Percentiles rank a stretch among this genome's conserved stretches.
These are phyloP conservation scores for Paxillus ammoniavirescens DNA, from an alignment of 768 basidiomycete species.

Conservation along the genomic window DNA sequence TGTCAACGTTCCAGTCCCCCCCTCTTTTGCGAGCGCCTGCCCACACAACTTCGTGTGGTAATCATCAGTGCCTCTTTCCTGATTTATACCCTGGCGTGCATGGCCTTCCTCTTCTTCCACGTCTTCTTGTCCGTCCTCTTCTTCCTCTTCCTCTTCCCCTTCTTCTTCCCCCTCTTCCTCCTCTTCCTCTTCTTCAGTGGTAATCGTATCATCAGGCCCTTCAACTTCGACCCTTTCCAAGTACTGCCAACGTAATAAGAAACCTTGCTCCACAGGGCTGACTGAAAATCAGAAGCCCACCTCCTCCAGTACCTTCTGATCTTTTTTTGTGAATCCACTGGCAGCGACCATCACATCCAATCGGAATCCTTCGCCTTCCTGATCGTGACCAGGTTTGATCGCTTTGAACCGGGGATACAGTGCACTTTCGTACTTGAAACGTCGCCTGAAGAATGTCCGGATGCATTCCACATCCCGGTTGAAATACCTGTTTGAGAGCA, in stretches of 20 bases:
- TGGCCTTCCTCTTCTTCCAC: slow-evolving; percentile 26
- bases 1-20: neutral
- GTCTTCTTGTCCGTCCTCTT: slow-evolving; percentile 13
- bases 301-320: slow-evolving; percentile 81
- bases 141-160: slow-evolving; percentile 33
- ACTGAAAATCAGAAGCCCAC: slow-evolving; percentile 44
- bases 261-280: slow-evolving; percentile 16
- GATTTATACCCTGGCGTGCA: slow-evolving; percentile 1
- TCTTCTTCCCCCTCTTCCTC: slow-evolving; percentile 31
- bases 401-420: slow-evolving; percentile 82
- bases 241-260: slow-evolving; percentile 49
- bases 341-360: slow-evolving; percentile 92
- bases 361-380: slow-evolving; percentile 56
- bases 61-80: slow-evolving; percentile 7
- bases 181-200: slow-evolving; percentile 31
- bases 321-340: slow-evolving; percentile 86
- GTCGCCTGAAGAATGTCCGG: slow-evolving; percentile 83
- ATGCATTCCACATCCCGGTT: slow-evolving; percentile 98
- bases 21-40: slow-evolving; percentile 1
- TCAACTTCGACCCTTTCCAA: slow-evolving; percentile 54
- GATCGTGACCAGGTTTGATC: slow-evolving; percentile 28
- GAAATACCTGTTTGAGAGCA: slow-evolving; percentile 74
- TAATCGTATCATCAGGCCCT: slow-evolving; percentile 26
- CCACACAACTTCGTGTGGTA: slow-evolving; percentile 9
- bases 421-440: slow-evolving; percentile 90